Base-by-base conservation (phyloP, 495 filamentous ascomycete species). In the Xanthoparmelia taractica region DNA sequence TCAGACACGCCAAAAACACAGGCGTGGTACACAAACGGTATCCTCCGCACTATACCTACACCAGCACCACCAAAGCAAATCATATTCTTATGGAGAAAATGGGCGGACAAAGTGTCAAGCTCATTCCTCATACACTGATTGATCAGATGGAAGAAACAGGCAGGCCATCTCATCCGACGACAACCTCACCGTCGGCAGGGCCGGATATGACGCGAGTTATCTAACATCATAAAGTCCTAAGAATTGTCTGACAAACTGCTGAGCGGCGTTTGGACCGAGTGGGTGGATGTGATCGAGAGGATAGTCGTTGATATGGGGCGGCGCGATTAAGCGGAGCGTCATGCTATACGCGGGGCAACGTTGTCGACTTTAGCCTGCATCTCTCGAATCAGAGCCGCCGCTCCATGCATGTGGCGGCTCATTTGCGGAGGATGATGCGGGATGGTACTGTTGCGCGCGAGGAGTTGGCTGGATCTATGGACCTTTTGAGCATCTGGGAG, bases 31-130 rank as follows among this genome's bases (percentile, higher is more conserved):
- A 20, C 48, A n/a, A 18, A 31, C 38, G 36, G 55, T 27, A 40
- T 55, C 20, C 50, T 61, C 34, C 18, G 13, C n/a, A 55, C 33
- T 43, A n/a, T 25, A 31, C 48, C 33, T 1, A 38, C 37, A 36
- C 50, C 47, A 48, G 55, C 12, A 36, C 47, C 13, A 15, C 13
- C 4, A 41, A 36, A 20, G 45, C n/a, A 41, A 23, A 55, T 55
- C 25, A 61, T 8, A 23, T 20, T 27, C 20, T 23, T 55, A 8
- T 61, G 60, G 60, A 48, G 52, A n/a, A 48, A 61, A 23, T 61
- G 48, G 45, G 60, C 60, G 12, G 60, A 61, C 37, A 61, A n/a
- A n/a, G 8, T 4, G 25, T 23, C 60, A 48, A 61, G 31, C 12
- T 4, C 17, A 27, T 40, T 23, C 60, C 55, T 4, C 23, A 15